Base-by-base conservation (phyloP, 140 eudicot species). In the Oenanthe javanica region DNA sequence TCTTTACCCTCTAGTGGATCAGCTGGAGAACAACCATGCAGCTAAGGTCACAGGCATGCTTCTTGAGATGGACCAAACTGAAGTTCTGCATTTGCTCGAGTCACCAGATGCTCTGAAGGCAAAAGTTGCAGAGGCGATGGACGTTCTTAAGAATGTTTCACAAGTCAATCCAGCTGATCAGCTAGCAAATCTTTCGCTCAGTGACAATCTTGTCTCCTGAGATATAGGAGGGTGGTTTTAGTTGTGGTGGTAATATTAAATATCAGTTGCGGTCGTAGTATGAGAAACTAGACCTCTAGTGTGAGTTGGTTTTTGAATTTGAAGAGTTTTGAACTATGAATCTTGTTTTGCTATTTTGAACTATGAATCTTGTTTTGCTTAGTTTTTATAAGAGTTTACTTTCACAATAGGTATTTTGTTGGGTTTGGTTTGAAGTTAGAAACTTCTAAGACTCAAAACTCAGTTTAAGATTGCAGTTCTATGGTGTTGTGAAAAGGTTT, bases 1-100 rank as follows among this genome's bases (percentile, higher is more conserved):
- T 75, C 77, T 92, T 79, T 92, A 92, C 85, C 96, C 96, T 16
- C 86, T 92, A 19, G 97, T 92, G 76, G 96, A 92, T 77, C 93
- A 88, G 77, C 79, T 92, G 79, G 97, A 92, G 90, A 96, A 88
- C 9, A 91, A 90, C 79, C 92, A 92, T 80, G 96, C 96, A 2
- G 97, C 97, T 16, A 92, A 92, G 72, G 97, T 92, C 54, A 92
- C 97, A 0, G 97, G 97, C 25, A 92, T 92, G 97, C 93, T 92
- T 75, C 86, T 92, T 69, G 97, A 92, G 87, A 90, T 92, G 97
- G 97, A 92, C 85, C 97, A 92, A 85, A 92, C 96, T 0, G 97
- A 92, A 67, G 97, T 92, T 67, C 52, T 92, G 86, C 97, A 92
- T 81, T 78, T 92, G 85, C 89, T 92, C 12, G 97, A 92, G 75